Base-by-base conservation (phyloP, 805 yeast species). In the Saccharomycopsis selenospora region DNA sequence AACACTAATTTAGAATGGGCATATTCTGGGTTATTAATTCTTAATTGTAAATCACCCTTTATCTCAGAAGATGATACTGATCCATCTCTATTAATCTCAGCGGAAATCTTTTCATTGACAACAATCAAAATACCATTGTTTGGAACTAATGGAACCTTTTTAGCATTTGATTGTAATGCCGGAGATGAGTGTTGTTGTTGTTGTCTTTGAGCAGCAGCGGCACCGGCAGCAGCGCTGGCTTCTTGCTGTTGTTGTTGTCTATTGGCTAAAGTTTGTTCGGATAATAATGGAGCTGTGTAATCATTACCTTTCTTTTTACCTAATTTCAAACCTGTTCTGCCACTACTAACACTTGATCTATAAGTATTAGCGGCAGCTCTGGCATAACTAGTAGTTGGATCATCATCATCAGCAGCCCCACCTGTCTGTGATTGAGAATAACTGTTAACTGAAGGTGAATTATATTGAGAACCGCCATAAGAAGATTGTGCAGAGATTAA, bases 11-110 rank as follows among this genome's bases (percentile, higher is more conserved):
- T 77, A 48, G 88, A 76, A 56, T 75, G 76, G 11, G 95, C 80
- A 55, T 82, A 72, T 36, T 73, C 76, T n/a, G 84, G 70, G 59
- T 89, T 77, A 63, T 84, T 89, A 55, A 93, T 80, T 63, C 96
- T 82, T 62, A 93, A 71, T 66, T 88, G 95, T 57, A 91, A 71
- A 57, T 85, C 95, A 65, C 99, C 98, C 66, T 87, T 87, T 50
- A 89, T 76, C 62, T 90, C 96, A 40, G 87, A 78, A 18, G 79
- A 67, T 18, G 68, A 55, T 46, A 85, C 64, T 0, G 81, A 72
- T 43, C 98, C 98, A 57, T 91, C 97, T 61, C 97, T 82, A 10
- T 83, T 69, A 52, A 91, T 73, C 57, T 80, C 81, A 3, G 93
- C 93, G 26, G 80, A 72, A 50, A 89, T 72, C 57, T 81, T 80